Percentiles rank a stretch among this genome's conserved stretches.
These are phyloP conservation scores for Daucus carota DNA, from an alignment of 129 eudicot genomes.

Conservation along the genomic window DH1_v3.0 NC_030384.2:28936501-28937000, in stretches of 20 bases:
- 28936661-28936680: slow-evolving; percentile 10
- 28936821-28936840: slow-evolving; percentile 84
- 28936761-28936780: slow-evolving; percentile 53
- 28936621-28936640: slow-evolving; percentile 40
- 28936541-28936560: slow-evolving; percentile 58
- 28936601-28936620: slow-evolving; percentile 60
- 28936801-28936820: slow-evolving; percentile 80
- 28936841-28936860: slow-evolving; percentile 58
- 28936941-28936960: slow-evolving; percentile 6
- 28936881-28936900: slow-evolving; percentile 68
- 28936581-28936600: slow-evolving; percentile 77
- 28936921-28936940: slow-evolving; percentile 28
- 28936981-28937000: slow-evolving; percentile 16
- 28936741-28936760: slow-evolving; percentile 53
- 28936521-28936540: slow-evolving; percentile 93
- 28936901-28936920: slow-evolving; percentile 35
- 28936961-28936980: slow-evolving; percentile 5
- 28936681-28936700: slow-evolving; percentile 20
- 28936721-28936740: slow-evolving; percentile 54
- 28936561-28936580: slow-evolving; percentile 67
- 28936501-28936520: slow-evolving; percentile 23
- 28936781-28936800: slow-evolving; percentile 57
- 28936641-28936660: slow-evolving; percentile 31
- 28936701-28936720: slow-evolving; percentile 59
- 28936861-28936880: slow-evolving; percentile 56